Evolutionary conservation across 2,329 filamentous ascomycete genomes (phyloP), one percentile per base, ranked within the genome.

Genomic region (Tolypocladium cylindrosporum): DNA sequence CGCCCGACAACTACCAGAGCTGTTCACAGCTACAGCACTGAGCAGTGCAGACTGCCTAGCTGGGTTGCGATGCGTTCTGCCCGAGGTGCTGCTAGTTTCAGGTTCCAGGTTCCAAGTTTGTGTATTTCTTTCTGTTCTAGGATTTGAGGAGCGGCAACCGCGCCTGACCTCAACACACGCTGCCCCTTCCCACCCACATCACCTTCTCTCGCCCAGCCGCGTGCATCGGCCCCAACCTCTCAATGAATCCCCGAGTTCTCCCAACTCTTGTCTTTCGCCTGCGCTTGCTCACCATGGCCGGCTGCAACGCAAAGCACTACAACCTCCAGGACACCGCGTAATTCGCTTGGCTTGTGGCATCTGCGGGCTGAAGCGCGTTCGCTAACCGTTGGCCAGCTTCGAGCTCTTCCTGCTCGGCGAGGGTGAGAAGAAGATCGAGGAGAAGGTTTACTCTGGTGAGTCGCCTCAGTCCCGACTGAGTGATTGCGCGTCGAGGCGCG

Each of bases 351-450:
- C n/a, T 31, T 41, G 43, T 11, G 10, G 21, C 42, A n/a, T 37
- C 24, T 50, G 9, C 27, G 27, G 7, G 11, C 4, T 40, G 31
- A 13, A 21, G 10, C n/a, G 53, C 37, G 42, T 39, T 43, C 48
- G 48, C 70, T 72, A 43, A 72, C 61, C 6, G 43, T 13, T 24
- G 14, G 2, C 41, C 16, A 97, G 94, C 70, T 96, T 95, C 77
- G 94, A 97, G 79, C 84, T 95, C 54, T 97, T 97, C 77, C 77
- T 97, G 62, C 88, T 97, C 60, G 83, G 75, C 45, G 88, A 91
- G 54, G 91, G 88, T 61, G 91, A 99, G 81, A 94, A 93, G 79
- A 97, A 97, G 77, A 90, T 96, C 59, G 88, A 91, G 60, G 87
- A 91, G 75, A 88, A 89, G 69, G 81, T 90, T 8, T 94, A 96